Evolutionary conservation across 139 green algal genomes (phyloP).

Genomic region (Desmodesmus armatus): DNA sequence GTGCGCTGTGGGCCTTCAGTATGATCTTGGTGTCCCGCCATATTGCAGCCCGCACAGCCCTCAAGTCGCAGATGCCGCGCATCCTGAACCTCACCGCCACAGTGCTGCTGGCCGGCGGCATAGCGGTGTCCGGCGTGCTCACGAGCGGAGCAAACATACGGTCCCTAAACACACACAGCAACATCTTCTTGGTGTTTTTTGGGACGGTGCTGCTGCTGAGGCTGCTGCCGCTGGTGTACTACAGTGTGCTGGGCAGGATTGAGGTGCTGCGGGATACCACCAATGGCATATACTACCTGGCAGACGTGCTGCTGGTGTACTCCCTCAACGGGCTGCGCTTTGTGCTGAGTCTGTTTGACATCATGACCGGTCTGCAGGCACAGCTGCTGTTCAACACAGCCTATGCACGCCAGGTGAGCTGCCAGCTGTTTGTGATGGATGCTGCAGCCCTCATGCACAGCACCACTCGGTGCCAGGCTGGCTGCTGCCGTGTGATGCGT

Average conservation of each 20-base stretch:
- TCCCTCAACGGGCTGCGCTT: constrained; percentile 68
- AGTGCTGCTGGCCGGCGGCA: neutral
- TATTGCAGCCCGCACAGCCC: neutral
- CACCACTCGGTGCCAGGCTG: no score
- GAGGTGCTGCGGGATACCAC: neutral
- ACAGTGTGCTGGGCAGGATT: neutral
- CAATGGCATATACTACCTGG: constrained; percentile 57
- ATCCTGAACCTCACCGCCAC: neutral
- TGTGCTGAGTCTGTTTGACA: constrained; percentile 65
- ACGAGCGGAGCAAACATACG: constrained; percentile 11
- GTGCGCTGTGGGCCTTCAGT: neutral
- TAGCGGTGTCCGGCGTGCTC: neutral
- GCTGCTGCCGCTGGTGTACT: constrained; percentile 26
- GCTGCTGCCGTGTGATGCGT: no score
- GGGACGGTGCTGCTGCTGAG: constrained; percentile 19
- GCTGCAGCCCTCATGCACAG: neutral
- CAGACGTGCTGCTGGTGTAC: constrained; percentile 65
- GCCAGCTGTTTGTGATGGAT: neutral
- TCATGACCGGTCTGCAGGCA: constrained; percentile 62
- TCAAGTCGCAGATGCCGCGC: neutral
- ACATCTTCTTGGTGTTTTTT: constrained; percentile 31
- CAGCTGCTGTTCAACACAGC: constrained; percentile 66
- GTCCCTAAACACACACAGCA: neutral
- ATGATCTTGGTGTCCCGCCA: neutral
- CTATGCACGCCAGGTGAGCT: constrained; percentile 14